phyloP scores from a whole-genome alignment of 805 yeast species.

The Wickerhamomyces rabaulensis region DNA sequence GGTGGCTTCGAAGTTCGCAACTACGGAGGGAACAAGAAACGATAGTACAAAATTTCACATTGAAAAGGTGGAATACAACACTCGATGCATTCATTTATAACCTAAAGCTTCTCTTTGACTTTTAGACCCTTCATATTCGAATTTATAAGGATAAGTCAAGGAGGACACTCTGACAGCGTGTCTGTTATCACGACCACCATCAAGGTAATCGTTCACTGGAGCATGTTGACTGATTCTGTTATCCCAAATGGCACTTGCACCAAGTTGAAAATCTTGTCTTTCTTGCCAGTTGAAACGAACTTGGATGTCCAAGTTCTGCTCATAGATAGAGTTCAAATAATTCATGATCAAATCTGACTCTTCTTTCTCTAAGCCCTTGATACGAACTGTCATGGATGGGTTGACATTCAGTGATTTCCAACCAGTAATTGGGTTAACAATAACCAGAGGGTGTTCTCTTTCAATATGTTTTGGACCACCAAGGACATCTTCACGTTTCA shows the following conservation, averaged over 20 bases:
- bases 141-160: slow-evolving; percentile 41
- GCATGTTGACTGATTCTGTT: slow-evolving; percentile 50
- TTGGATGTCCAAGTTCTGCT: slow-evolving; percentile 49
- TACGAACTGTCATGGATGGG: slow-evolving; percentile 40
- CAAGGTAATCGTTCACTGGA: slow-evolving; percentile 41
- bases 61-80: too few species aligned
- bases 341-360: slow-evolving; percentile 42
- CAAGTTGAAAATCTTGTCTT: slow-evolving; percentile 29
- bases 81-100: not conserved
- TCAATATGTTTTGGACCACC: slow-evolving; percentile 41
- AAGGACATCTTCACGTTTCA: slow-evolving; percentile 37
- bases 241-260: slow-evolving; percentile 56
- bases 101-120: slow-evolving; percentile 49
- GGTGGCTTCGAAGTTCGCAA: too few species aligned
- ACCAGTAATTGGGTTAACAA: slow-evolving; percentile 61
- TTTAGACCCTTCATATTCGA: slow-evolving; percentile 36
- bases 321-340: slow-evolving; percentile 38
- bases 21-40: too few species aligned
- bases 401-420: slow-evolving; percentile 53
- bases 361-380: slow-evolving; percentile 43
- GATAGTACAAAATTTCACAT: too few species aligned
- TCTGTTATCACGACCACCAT: slow-evolving; percentile 18
- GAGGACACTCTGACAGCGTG: slow-evolving; percentile 43
- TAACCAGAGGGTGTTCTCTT: slow-evolving; percentile 50
- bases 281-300: slow-evolving; percentile 46